Evolutionary conservation across 441 rosid species (phyloP), one percentile per base, ranked within the genome.

Genomic region (Euphorbia celastroides): DNA sequence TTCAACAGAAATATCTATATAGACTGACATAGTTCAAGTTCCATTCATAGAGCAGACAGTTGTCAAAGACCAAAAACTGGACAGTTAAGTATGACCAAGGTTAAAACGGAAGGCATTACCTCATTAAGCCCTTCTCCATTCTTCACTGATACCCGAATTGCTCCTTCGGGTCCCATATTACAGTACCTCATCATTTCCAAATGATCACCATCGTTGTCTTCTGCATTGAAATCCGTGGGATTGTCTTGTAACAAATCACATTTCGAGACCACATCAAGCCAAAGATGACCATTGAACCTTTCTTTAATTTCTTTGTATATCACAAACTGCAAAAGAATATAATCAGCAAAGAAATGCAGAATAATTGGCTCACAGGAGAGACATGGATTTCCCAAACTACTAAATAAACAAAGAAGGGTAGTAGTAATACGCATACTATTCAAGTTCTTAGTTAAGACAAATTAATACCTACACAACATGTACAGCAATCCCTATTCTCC

Each of bases 261-360:
- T 79, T 94, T 94, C 10, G 97, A 94, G 42, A 91, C 78, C 63
- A 88, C 96, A 77, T 94, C 97, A 70, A 91, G 77, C 96, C 99
- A 91, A 66, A 89, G 77, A 77, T 81, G 88, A 73, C 82, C 78
- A 22, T 68, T 70, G 67, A 88, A 91, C 78, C 93, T 83, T 74
- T 85, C 82, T 71, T 74, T 91, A 1, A 93, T 84, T 76, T 89
- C 96, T 79, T 79, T 86, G 81, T 91, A 91, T 69, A 94, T 85
- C 72, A 28, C 59, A 73, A 80, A 88, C 99, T 91, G 84, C 82
- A 69, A 57, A 78, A 64, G 50, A 59, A 22, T n/a, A 64, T 32
- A 38, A 60, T n/a, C 69, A 63, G 26, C 42, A 60, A 38, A 63
- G 16, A 60, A 55, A 34, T 42, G 5, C 22, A 65, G n/a, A 59